Base-by-base conservation (phyloP, 768 basidiomycete genomes). In the Xerocomus potaroensis region DNA sequence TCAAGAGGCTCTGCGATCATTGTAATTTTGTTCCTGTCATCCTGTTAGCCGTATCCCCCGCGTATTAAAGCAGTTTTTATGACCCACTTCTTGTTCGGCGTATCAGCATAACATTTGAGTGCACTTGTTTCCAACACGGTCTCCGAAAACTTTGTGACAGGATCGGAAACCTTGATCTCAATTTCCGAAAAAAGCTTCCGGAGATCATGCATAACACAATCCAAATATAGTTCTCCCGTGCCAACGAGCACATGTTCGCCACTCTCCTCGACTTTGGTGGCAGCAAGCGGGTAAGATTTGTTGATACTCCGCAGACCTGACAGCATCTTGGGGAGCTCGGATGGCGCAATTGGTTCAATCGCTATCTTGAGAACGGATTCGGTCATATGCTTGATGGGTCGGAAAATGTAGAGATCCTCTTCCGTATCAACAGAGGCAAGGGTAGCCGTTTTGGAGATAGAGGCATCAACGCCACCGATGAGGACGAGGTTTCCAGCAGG, bases 131-230 rank as follows among this genome's bases (percentile, higher is more conserved):
- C 96, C 55, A 97, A 73, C 18, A 98, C 95, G 2, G 96, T 99
- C 72, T 99, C 96, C 62, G 91, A 89, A 72, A 99, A 99, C 63
- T 92, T 91, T 14, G 93, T 95, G 31, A 98, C 93, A 2, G 96
- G 96, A 72, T 99, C 96, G 19, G 95, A 98, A 12, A 98, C 93
- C 74, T 99, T 99, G 76, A 99, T 97, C 75, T 99, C 96, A 57
- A 98, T 96, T 73, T 99, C 96, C 24, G 93, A 84, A 71, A 95
- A 99, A 50, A 98, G 62, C 50, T 78, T 80, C 51, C 96, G 77
- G 41, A 99, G 70, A 68, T 99, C 96, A 60, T 99, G 95, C 84
- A 99, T 84, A 36, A 95, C 88, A 53, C 87, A 95, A 64, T 99
- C 96, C 58, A 99, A 74, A 69, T 95, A 98, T 41, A 99, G 72